A percentile compares a stretch with the other conserved stretches of the same genome.
Evolutionary conservation across 345 rosid species (phyloP).

Genomic region (Populus deltoides): DNA sequence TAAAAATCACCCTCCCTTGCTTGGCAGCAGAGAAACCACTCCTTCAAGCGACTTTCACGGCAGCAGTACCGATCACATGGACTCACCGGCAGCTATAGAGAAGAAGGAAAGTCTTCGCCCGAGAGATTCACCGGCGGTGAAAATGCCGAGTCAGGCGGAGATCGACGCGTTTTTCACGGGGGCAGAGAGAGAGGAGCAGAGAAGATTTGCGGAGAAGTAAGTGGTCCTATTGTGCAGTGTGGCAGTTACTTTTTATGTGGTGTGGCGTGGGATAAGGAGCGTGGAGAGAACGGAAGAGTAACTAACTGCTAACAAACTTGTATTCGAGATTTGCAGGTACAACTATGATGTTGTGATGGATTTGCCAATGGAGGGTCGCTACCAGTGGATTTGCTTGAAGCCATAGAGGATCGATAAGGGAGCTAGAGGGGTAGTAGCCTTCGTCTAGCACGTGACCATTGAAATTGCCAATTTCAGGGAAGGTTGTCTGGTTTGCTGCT

Average conservation of each 20-base stretch:
- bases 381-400: conserved; percentile 58
- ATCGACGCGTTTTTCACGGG: conserved; percentile 39
- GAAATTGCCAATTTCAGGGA: background rate
- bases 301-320: conserved; percentile 40
- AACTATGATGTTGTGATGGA: conserved; percentile 68
- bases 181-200: conserved; percentile 39
- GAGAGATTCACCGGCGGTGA: conserved; percentile 11
- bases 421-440: conserved; percentile 16
- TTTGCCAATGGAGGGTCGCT: conserved; percentile 62
- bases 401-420: conserved; percentile 20
- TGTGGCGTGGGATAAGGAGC: conserved; percentile 46
- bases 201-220: conserved; percentile 53
- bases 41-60: conserved; percentile 28
- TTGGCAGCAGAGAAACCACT: conserved; percentile 28
- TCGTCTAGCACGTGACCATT: conserved; percentile 8
- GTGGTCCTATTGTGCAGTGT: conserved; percentile 3
- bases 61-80: conserved; percentile 19
- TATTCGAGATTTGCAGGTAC: conserved; percentile 50
- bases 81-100: conserved; percentile 12
- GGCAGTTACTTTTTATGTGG: conserved; percentile 5
- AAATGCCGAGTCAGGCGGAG: conserved; percentile 37
- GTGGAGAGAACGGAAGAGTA: conserved; percentile 17
- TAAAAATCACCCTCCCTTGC: background rate
- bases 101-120: background rate
- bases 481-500: background rate